Evolutionary conservation across 2,329 filamentous ascomycete genomes (phyloP).

Genomic region (Pseudogymnoascus sp.): DNA sequence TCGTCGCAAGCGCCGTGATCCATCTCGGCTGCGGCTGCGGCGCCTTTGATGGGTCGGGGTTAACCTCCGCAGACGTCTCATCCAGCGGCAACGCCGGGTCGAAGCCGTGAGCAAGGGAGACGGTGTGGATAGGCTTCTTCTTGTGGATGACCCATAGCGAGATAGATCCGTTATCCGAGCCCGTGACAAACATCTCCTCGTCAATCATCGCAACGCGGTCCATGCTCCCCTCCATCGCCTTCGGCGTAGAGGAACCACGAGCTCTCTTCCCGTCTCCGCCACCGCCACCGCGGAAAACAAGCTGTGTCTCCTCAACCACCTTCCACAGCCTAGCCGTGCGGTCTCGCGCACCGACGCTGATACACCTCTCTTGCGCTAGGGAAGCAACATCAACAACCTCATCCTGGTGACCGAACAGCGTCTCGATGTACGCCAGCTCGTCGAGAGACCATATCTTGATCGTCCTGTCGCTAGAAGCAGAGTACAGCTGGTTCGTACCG

Average conservation of each 20-base stretch:
- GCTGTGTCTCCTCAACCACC: conserved; percentile 87
- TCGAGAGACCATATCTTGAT: conserved; percentile 94
- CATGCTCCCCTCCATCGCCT: conserved; percentile 67
- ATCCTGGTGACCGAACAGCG: conserved; percentile 92
- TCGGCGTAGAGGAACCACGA: conserved; percentile 38
- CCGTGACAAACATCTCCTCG: conserved; percentile 83
- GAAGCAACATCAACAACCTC: conserved; percentile 77
- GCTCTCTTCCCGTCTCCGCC: conserved; percentile 44
- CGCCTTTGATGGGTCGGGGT: conserved; percentile 52
- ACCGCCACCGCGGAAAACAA: conserved; percentile 86
- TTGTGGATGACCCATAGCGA: conserved; percentile 84
- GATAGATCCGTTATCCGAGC: conserved; percentile 81
- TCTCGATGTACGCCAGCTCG: conserved; percentile 89
- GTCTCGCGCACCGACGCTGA: conserved; percentile 85
- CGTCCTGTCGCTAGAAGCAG: conserved; percentile 80
- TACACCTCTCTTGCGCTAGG: conserved; percentile 76
- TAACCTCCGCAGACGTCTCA: conserved; percentile 63
- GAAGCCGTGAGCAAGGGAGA: conserved; percentile 76
- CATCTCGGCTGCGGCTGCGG: conserved; percentile 66
- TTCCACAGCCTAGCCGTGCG: conserved; percentile 92
- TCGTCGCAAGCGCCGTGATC: conserved; percentile 79
- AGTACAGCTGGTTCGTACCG: conserved; percentile 87
- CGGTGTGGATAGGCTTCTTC: conserved; percentile 84
- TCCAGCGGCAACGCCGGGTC: conserved; percentile 62
- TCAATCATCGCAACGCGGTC: conserved; percentile 88